Conservation (phyloP, 176 grass and related monocot species). For the Tillandsia leiboldiana region DNA sequence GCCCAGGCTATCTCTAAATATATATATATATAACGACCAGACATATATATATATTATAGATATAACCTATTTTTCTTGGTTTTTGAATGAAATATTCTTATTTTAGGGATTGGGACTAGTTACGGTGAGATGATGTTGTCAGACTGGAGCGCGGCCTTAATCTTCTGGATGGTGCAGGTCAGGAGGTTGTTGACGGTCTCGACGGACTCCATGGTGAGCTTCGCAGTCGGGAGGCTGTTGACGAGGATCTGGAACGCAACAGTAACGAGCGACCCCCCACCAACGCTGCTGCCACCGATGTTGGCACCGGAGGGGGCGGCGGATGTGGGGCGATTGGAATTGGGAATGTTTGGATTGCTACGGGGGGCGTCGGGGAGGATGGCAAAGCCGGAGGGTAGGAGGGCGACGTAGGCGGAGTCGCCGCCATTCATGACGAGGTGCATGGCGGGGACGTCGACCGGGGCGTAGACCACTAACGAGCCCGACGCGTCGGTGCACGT, state of each 20-base stretch:
- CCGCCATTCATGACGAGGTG: conserved; percentile 22
- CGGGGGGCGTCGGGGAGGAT: conserved; percentile 21
- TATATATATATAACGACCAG: conserved; percentile 5
- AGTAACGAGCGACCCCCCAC: conserved; percentile 25
- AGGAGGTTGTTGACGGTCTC: conserved; percentile 33
- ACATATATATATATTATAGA: conserved; percentile 22
- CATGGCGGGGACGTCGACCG: conserved; percentile 3
- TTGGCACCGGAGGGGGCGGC: background rate
- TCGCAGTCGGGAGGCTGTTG: conserved; percentile 48
- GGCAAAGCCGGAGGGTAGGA: conserved; percentile 45
- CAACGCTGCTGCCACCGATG: background rate
- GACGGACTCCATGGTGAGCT: conserved; percentile 27
- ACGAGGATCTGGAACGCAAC: conserved; percentile 27
- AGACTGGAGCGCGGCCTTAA: conserved; percentile 48
- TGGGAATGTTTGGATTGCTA: background rate
- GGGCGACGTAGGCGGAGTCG: conserved; percentile 6
- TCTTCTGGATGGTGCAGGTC: conserved; percentile 55
- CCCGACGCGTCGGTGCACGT: conserved; percentile 9
- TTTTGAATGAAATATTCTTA: background rate
- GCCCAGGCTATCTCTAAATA: conserved; percentile 19
- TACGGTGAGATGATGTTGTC: conserved; percentile 31
- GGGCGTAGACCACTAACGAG: conserved; percentile 28
- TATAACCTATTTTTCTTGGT: conserved; percentile 15
- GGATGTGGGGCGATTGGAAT: background rate
- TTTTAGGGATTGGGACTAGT: conserved; percentile 2